Evolutionary conservation across 2,329 filamentous ascomycete species (phyloP).

Genomic region (Hypoxylon sp.): DNA sequence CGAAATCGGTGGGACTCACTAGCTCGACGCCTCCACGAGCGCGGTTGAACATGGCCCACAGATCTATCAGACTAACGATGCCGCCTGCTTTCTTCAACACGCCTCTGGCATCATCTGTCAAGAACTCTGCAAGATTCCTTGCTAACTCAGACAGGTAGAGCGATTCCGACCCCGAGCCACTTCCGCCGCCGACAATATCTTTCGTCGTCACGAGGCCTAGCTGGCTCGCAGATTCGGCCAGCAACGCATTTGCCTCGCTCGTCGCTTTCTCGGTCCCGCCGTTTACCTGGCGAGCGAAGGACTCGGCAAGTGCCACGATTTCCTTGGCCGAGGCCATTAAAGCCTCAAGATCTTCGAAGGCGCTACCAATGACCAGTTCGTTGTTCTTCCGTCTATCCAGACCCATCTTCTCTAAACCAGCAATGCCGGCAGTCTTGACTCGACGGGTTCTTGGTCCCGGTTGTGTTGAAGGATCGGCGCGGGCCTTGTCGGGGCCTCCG

Average conservation of each 20-base stretch:
- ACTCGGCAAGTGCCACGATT: conserved; percentile 90
- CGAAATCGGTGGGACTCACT: conserved; percentile 89
- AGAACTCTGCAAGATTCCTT: conserved; percentile 84
- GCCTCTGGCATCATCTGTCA: conserved; percentile 83
- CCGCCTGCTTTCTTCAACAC: conserved; percentile 82
- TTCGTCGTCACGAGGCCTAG: conserved; percentile 92
- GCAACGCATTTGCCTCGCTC: conserved; percentile 74
- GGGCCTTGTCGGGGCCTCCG: conserved; percentile 48
- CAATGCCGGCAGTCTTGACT: conserved; percentile 81
- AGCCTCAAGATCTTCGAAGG: conserved; percentile 95
- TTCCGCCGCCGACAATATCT: conserved; percentile 84
- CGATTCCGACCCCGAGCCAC: conserved; percentile 70
- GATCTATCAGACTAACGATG: conserved; percentile 87
- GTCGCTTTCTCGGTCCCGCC: conserved; percentile 63
- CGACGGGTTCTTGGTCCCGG: conserved; percentile 43
- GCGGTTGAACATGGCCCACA: conserved; percentile 95
- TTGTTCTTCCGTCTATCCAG: conserved; percentile 90
- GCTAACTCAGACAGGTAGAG: conserved; percentile 90
- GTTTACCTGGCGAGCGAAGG: conserved; percentile 75
- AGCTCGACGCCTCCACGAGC: conserved; percentile 93
- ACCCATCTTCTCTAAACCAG: conserved; percentile 86
- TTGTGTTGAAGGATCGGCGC: conserved; percentile 43
- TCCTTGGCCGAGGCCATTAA: conserved; percentile 98
- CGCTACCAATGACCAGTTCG: conserved; percentile 87
- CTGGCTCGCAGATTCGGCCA: conserved; percentile 83